Evolutionary conservation across 371 early-diverging fungal genomes (phyloP).

Genomic region (Ordospora colligata): DNA sequence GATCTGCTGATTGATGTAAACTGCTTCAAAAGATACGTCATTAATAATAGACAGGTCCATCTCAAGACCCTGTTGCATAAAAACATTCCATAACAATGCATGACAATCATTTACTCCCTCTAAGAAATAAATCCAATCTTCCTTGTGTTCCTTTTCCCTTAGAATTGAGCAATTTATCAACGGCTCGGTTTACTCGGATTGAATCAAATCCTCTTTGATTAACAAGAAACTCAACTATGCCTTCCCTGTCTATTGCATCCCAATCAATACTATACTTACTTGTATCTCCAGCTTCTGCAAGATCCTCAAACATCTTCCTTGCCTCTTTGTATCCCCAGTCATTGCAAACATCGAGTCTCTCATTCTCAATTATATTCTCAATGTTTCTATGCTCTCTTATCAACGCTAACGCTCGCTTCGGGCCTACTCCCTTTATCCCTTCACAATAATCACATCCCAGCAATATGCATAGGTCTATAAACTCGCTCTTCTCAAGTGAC

Average conservation of each 20-base stretch:
- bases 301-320: constrained; percentile 73
- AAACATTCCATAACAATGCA: not conserved
- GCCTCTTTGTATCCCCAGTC: constrained; percentile 83
- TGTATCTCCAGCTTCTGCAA: constrained; percentile 69
- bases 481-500: constrained; percentile 69
- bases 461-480: constrained; percentile 94
- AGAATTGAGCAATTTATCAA: constrained; percentile 55
- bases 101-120: not conserved
- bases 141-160: constrained; percentile 30
- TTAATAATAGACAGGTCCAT: constrained; percentile 14
- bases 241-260: constrained; percentile 76
- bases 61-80: not conserved
- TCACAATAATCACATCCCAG: constrained; percentile 97
- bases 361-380: constrained; percentile 69
- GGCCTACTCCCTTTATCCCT: constrained; percentile 86
- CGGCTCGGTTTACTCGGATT: constrained; percentile 75
- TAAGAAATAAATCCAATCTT: constrained; percentile 41
- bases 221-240: constrained; percentile 76
- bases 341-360: constrained; percentile 65
- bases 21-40: constrained; percentile 13
- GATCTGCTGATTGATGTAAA: constrained; percentile 22
- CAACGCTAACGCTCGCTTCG: constrained; percentile 69
- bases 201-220: constrained; percentile 87
- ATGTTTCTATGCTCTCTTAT: constrained; percentile 78
- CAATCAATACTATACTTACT: constrained; percentile 65